Evolutionary conservation across 2,329 filamentous ascomycete species (phyloP), one percentile per base, ranked within the genome.

Genomic region (Alternaria atra): DNA sequence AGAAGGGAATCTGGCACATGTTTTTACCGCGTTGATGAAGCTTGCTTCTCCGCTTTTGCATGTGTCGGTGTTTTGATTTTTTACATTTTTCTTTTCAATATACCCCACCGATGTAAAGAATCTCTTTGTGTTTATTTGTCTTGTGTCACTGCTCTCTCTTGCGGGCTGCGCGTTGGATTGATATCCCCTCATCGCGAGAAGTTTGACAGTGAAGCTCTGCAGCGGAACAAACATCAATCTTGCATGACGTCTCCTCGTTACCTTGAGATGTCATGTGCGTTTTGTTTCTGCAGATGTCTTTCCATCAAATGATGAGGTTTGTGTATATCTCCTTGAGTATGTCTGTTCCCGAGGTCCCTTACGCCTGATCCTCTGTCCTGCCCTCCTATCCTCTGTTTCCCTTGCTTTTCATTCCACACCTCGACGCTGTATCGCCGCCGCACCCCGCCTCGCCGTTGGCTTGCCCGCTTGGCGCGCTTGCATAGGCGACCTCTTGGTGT

Each of bases 281-380:
- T 61, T 42, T 63, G 56, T 60, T 29, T 32, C 48, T 23, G 55
- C 42, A 58, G 55, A 50, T 55, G 52, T 59, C 35, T 64, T 63
- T 63, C 62, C 60, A 64, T 67, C 68, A 60, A 64, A 69, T 34
- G 65, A 65, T 63, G 68, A 70, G 67, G 65, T 64, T 71, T 67
- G 73, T 73, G 58, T 65, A 70, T 75, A 75, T 77, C 72, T 77
- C 72, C 75, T 76, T 75, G 67, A 72, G 76, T 76, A 70, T 75
- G 76, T 78, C 76, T 79, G 74, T 78, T 71, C 76, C 76, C 74
- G 73, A 77, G 75, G 76, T 73, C 75, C 77, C 77, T 77, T 75
- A 73, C 80, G 79, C 81, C 82, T 70, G 81, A 56, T 68, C 65
- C 64, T 61, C 65, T 65, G 55, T 64, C 43, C 68, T 75, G 77